Evolutionary conservation across 2,329 filamentous ascomycete genomes (phyloP), one percentile per base, ranked within the genome.

Genomic region (Trichoderma sp.): DNA sequence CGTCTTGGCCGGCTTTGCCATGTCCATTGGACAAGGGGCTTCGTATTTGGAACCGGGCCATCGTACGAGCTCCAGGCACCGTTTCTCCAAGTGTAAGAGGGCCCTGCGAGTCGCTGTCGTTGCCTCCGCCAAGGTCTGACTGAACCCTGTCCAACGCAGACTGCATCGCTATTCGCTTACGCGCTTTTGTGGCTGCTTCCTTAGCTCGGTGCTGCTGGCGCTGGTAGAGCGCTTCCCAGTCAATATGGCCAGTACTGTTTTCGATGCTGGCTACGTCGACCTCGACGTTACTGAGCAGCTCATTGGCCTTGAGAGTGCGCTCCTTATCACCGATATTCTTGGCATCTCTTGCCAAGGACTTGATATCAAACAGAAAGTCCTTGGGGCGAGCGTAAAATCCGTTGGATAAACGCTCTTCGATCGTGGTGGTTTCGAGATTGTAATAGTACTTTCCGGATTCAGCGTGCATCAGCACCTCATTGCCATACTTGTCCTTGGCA

Each of bases 321-420:
- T 97, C 92, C 74, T 90, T 89, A 75, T 98, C 95, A n/a, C 91
- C 92, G 69, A 90, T 87, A 13, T 89, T 90, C 77, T 90, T 92
- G 13, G 94, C 90, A 80, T 99, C 96, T 77, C 93, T 95, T 27
- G 91, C 91, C 5, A 99, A 83, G 43, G 90, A 88, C 77, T 91
- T 92, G 75, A 98, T 92, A 77, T 99, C 96, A 52, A 90, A 89
- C 62, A 97, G 81, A 77, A 97, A 99, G 77, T 97, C 95, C 74
- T 91, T 91, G 0, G 94, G 93, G 13, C 94, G 89, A 74, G 94
- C 93, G 80, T 99, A 99, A 80, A 93, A 99, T 5, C 96, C 96
- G 78, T 99, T 98, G 5, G 94, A 96, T 40, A 99, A 84, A n/a
- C 96, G 90, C 78, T 97, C 94, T 81, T 99, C 96, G 65, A 99